A percentile compares a stretch with the other conserved stretches of the same genome.
Conservation (phyloP, 2,329 filamentous ascomycete species). For the Xylaria sp. region DNA sequence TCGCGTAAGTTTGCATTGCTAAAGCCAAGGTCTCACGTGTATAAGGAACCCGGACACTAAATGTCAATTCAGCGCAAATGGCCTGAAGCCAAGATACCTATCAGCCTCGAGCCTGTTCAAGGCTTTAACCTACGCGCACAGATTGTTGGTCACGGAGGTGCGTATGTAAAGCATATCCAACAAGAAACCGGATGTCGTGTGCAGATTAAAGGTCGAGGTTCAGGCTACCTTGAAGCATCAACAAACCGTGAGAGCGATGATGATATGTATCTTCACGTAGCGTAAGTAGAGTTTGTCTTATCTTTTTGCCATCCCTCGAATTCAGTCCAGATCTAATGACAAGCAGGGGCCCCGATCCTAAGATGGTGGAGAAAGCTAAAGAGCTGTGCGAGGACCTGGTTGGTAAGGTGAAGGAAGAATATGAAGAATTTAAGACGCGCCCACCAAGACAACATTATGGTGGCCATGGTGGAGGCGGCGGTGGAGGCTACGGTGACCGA, state of each 20-base stretch:
- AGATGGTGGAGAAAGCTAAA: constrained; percentile 87
- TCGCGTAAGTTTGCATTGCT: constrained; percentile 68
- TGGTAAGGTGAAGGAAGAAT: constrained; percentile 85
- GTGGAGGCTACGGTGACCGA: constrained; percentile 50
- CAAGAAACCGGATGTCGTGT: constrained; percentile 94
- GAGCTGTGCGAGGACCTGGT: constrained; percentile 90
- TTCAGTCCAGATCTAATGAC: constrained; percentile 47
- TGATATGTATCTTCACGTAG: constrained; percentile 95
- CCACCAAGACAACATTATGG: constrained; percentile 73
- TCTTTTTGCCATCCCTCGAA: background rate
- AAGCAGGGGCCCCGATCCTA: constrained; percentile 81
- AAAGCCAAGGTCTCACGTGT: background rate
- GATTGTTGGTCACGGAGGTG: constrained; percentile 92
- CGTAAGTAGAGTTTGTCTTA: constrained; percentile 66
- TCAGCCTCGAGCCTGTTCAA: constrained; percentile 87
- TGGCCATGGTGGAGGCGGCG: constrained; percentile 54
- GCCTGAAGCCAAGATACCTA: constrained; percentile 95
- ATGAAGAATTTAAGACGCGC: constrained; percentile 88
- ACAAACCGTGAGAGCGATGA: constrained; percentile 94
- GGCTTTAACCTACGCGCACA: constrained; percentile 97
- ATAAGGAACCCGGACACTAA: constrained; percentile 33
- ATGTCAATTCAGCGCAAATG: constrained; percentile 84
- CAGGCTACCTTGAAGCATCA: constrained; percentile 89
- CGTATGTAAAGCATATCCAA: constrained; percentile 98
- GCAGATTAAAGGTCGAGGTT: constrained; percentile 96